A percentile compares a stretch with the other conserved stretches of the same genome.
These are phyloP conservation scores for Nicotiana undulata DNA, from an alignment of 257 asterid genomes.

Conservation along the genomic window DNA sequence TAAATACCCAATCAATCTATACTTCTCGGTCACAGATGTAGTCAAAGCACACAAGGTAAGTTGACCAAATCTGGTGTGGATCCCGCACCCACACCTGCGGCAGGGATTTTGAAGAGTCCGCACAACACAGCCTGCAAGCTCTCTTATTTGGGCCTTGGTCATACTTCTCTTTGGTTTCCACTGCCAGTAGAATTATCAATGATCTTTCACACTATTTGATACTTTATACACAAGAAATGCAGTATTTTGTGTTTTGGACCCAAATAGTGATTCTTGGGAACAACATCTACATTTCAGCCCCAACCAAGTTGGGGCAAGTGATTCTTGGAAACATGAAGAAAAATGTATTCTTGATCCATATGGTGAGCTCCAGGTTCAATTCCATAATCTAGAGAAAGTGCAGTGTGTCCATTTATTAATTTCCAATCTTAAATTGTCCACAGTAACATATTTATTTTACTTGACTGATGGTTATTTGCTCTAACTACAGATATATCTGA, in stretches of 20 bases:
- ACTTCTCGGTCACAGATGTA: too few species aligned
- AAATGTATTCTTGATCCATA: background rate
- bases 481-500: constrained; percentile 49
- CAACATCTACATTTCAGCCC: too few species aligned
- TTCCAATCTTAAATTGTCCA: constrained; percentile 2
- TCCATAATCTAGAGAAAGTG: background rate
- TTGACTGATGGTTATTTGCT: constrained; percentile 16
- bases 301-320: too few species aligned
- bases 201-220: background rate
- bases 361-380: background rate
- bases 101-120: too few species aligned
- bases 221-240: background rate
- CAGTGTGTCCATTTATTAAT: constrained; percentile 4
- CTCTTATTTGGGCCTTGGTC: background rate
- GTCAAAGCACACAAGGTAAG: too few species aligned
- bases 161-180: background rate
- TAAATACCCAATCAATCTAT: too few species aligned
- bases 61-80: too few species aligned
- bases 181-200: background rate
- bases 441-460: constrained; percentile 7
- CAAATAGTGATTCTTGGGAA: background rate
- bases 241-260: background rate
- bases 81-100: too few species aligned
- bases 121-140: background rate
- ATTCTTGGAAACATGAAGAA: background rate